Evolutionary conservation across 2,329 filamentous ascomycete genomes (phyloP).

Genomic region (Aureobasidium musti): DNA sequence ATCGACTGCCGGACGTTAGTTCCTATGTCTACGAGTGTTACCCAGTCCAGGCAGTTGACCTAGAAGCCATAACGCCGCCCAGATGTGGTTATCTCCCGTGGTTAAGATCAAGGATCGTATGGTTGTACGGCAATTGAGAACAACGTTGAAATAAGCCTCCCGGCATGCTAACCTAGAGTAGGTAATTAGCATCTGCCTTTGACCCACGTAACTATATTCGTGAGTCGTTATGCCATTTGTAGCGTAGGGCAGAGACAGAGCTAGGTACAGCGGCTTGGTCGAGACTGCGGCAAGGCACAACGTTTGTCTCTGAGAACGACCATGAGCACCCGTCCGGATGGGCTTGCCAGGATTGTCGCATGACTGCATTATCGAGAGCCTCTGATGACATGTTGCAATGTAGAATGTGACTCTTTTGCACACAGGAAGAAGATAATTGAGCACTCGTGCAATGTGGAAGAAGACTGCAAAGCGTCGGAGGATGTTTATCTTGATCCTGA

Average conservation of each 20-base stretch:
- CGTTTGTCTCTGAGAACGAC: slow-evolving; percentile 12
- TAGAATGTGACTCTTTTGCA: too few relatives aligned
- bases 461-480: neutral
- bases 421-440: neutral
- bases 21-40: slow-evolving; percentile 14
- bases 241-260: neutral
- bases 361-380: neutral
- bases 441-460: neutral
- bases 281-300: slow-evolving; percentile 5
- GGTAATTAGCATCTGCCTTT: slow-evolving; percentile 6
- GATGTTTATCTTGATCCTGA: neutral
- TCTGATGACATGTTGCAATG: neutral
- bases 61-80: neutral
- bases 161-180: slow-evolving; percentile 11
- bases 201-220: neutral
- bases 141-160: slow-evolving; percentile 7
- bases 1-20: neutral
- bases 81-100: neutral
- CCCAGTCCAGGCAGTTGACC: neutral
- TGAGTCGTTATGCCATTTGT: neutral
- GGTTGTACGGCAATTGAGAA: slow-evolving; percentile 11
- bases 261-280: slow-evolving; percentile 2
- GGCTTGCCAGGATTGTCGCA: neutral
- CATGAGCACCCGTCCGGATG: neutral
- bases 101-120: neutral